Base-by-base conservation (phyloP, 1,284 basidiomycete genomes). In the Polyporus tsugae region DNA sequence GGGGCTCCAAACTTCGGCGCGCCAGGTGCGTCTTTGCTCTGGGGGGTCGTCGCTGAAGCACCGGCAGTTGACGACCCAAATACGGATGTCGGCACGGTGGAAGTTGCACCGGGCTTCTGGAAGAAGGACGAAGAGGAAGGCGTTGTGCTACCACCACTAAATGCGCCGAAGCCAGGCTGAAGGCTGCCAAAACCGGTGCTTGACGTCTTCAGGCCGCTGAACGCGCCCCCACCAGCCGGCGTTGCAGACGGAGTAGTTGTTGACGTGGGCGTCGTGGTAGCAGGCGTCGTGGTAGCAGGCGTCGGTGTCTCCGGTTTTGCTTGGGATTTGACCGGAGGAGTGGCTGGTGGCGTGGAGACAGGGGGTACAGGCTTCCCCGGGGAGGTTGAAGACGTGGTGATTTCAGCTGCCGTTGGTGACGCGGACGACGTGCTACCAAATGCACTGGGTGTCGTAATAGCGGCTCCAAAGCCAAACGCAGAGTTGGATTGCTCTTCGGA, bases 81-180 rank as follows among this genome's bases (percentile, higher is more conserved):
- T 5, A 59, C 57, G 2, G 71, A 64, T 4, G 59, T 53, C 17
- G 72, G 52, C 10, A 66, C 57, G 11, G 67, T 33, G 3, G 69
- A 63, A 2, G 67, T 67, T 1, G 79, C 67, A 42, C 80, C 76
- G 2, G 82, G 73, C 41, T 81, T 81, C 69, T 85, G 84, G 75
- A 86, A 84, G 78, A 89, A 91, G 0, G 89, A 88, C 1, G 90
- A 91, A 22, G 79, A 76, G 25, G 76, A 76, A 38, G 76, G 74
- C n/a, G 76, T 65, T 29, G 75, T 75, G 42, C 71, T 63, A 5
- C 36, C 36, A 13, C 57, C 7, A 17, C 83, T 80, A 70, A 83
- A 83, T 7, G 80, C 81, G 19, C 83, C 83, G 73, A 82, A 81
- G 0, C 85, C 85, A 41, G 79, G 69, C 5, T 81, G 76, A 10